phyloP scores from a whole-genome alignment of 106 monocot species.

The Agapanthus africanus region DNA sequence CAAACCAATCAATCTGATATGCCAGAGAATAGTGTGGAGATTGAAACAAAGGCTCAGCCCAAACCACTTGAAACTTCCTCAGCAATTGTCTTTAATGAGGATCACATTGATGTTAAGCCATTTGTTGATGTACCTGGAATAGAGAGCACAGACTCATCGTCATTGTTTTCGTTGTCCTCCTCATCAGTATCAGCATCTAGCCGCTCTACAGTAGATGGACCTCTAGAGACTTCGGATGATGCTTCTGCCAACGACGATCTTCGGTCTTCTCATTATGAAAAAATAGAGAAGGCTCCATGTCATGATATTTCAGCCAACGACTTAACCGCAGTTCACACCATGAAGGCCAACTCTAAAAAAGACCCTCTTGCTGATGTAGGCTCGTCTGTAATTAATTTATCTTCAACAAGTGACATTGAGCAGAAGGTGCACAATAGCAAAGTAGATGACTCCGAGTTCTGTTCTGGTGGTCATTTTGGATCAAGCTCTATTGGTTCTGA shows the following conservation, averaged over 20 bases:
- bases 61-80: constrained; percentile 6
- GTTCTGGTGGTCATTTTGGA: neutral
- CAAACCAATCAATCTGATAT: constrained; percentile 15
- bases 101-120: constrained; percentile 8
- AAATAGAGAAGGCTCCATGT: constrained; percentile 7
- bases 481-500: neutral
- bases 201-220: constrained; percentile 8
- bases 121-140: constrained; percentile 17
- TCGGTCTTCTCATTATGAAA: neutral
- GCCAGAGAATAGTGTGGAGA: neutral
- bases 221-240: constrained; percentile 18
- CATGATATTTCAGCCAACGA: constrained; percentile 4
- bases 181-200: constrained; percentile 6
- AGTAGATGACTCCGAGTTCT: constrained; percentile 6
- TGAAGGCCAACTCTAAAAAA: constrained; percentile 10
- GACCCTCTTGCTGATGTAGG: neutral
- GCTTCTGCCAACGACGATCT: constrained; percentile 13
- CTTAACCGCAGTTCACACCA: neutral
- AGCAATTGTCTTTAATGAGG: constrained; percentile 13
- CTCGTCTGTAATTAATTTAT: constrained; percentile 10
- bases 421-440: constrained; percentile 9
- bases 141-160: constrained; percentile 22
- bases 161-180: neutral
- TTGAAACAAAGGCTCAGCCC: constrained; percentile 7
- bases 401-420: constrained; percentile 16